Conservation (phyloP, 106 monocot species). For the Narthecium ossifragum region DNA sequence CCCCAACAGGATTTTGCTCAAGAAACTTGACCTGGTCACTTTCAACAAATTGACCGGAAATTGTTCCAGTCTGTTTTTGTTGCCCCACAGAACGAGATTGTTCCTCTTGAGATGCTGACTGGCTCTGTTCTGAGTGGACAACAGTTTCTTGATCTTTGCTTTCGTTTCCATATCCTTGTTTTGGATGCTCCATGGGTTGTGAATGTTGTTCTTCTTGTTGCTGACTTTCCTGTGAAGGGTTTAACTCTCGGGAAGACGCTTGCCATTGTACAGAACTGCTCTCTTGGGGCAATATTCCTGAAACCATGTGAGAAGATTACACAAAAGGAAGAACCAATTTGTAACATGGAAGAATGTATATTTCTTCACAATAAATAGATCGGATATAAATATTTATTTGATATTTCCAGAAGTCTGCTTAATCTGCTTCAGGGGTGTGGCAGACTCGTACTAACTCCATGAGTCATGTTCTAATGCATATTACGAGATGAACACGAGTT, state of each 20-base stretch:
- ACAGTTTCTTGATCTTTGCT: conserved; percentile 22
- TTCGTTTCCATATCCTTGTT: conserved; percentile 15
- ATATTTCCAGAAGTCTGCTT: no score
- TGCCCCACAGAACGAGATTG: conserved; percentile 18
- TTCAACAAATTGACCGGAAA: conserved; percentile 18
- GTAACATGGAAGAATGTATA: no score
- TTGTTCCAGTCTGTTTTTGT: conserved; percentile 16
- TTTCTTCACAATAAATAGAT: no score
- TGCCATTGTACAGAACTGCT: conserved; percentile 39
- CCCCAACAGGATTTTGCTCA: conserved; percentile 23
- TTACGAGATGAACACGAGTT: no score
- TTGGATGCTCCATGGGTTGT: conserved; percentile 18
- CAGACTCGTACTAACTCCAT: no score
- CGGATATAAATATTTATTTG: no score
- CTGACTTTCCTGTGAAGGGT: conserved; percentile 18
- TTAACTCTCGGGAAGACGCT: conserved; percentile 30
- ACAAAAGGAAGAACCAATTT: neutral
- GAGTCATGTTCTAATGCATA: no score
- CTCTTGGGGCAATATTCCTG: conserved; percentile 27
- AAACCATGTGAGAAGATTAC: neutral
- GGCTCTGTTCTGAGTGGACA: conserved; percentile 18
- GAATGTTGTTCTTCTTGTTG: conserved; percentile 38
- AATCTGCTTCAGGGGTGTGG: no score
- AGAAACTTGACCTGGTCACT: conserved; percentile 15
- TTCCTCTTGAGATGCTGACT: conserved; percentile 10